Base-by-base conservation (phyloP, 164 flowering plant genomes). In the Kalanchoe fedtschenkoi region DNA sequence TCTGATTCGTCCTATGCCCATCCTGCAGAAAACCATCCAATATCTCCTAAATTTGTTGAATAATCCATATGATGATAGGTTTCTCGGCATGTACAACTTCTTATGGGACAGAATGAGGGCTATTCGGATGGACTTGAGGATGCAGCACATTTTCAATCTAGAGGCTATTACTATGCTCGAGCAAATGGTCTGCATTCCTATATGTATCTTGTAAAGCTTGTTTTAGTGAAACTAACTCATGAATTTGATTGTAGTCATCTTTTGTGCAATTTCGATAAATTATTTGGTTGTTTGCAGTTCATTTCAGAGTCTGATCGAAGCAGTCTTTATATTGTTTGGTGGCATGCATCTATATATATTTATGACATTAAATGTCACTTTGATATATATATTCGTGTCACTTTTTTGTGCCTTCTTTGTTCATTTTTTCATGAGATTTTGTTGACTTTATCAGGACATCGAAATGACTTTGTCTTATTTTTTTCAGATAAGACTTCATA, bases 21-120 rank as follows among this genome's bases (percentile, higher is more conserved):
- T 93, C 72, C 74, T 93, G 81, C 87, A 81, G 76, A 87, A 78
- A 78, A 93, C 99, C 6, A 75, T 90, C 68, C 81, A 77, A 35
- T 86, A 90, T 74, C 88, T 93, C 64, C 78, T 93, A 55, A 71
- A 67, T 73, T 81, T 93, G 81, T 82, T 93, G 28, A 80, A 88
- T 72, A 85, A 78, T 60, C 87, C 91, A 66, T 93, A 93, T 66
- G 85, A 81, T 72, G 88, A 79, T 24, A 77, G 67, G 14, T 87
- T 93, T 66, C 89, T 93, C 63, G 80, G 87, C 73, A 71, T 88
- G 72, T 93, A 93, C 60, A 93, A 93, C 70, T 93, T 93, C 74
- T 76, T 93, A 70, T 93, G 99, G 99, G 99, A 93, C 73, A 79
- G 99, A 76, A 88, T 93, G 99, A 72, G 97, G 63, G 97, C 95